Evolutionary conservation across 768 basidiomycete genomes (phyloP).

Genomic region (Mycena belliarum): DNA sequence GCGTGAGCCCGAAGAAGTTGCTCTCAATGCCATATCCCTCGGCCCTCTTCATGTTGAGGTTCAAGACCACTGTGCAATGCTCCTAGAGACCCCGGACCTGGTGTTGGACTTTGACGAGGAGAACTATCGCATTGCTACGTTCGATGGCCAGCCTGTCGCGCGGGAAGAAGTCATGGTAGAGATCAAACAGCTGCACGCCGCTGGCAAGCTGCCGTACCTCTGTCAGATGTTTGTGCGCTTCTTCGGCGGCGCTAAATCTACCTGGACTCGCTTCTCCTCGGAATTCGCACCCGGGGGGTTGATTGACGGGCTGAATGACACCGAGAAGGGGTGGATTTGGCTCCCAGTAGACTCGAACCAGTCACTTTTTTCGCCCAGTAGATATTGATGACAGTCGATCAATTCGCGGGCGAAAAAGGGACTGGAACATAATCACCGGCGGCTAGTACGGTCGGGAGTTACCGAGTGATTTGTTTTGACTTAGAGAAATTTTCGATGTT

Average conservation of each 20-base stretch:
- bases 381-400: too few species aligned
- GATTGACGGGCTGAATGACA: conserved; percentile 11
- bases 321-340: not conserved
- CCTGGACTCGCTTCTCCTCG: conserved; percentile 15
- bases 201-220: conserved; percentile 10
- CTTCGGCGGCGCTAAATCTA: conserved; percentile 15
- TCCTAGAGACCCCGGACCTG: conserved; percentile 19
- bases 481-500: too few species aligned
- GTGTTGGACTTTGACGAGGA: conserved; percentile 16
- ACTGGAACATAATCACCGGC: too few species aligned
- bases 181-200: not conserved
- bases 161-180: conserved; percentile 2
- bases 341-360: too few species aligned
- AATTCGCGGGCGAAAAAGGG: too few species aligned
- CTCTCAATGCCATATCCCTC: conserved; percentile 19
- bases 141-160: conserved; percentile 13
- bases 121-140: not conserved
- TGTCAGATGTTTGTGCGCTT: conserved; percentile 11
- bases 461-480: too few species aligned
- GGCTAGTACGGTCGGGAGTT: too few species aligned
- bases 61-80: not conserved
- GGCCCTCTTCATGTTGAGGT: conserved; percentile 21
- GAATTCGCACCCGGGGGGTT: conserved; percentile 18
- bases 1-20: conserved; percentile 3
- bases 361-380: too few species aligned